Evolutionary conservation across 352 stramenopile species (phyloP).

Genomic region (Phytophthora pseudosyringae): DNA sequence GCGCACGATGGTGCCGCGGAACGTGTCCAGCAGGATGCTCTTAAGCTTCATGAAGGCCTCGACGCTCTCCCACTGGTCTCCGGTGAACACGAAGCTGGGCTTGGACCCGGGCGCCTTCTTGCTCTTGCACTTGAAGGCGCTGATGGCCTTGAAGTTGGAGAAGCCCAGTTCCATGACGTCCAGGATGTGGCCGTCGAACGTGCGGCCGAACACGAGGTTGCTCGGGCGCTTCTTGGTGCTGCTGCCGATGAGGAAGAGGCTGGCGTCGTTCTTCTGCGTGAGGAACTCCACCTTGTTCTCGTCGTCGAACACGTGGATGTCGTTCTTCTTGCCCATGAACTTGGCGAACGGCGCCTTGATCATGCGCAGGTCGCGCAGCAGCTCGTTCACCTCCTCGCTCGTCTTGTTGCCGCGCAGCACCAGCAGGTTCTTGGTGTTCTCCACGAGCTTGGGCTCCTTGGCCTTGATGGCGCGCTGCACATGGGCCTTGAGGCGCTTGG

Average conservation of each 20-base stretch:
- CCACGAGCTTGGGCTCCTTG: constrained; percentile 91
- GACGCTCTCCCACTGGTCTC: constrained; percentile 94
- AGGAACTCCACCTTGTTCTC: constrained; percentile 94
- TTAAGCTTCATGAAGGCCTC: constrained; percentile 93
- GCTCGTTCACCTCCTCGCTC: constrained; percentile 79
- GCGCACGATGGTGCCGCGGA: constrained; percentile 96
- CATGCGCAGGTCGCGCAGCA: constrained; percentile 87
- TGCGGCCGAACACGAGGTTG: constrained; percentile 98
- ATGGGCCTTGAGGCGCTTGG: constrained; percentile 84
- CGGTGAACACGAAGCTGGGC: constrained; percentile 95
- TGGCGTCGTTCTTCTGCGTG: constrained; percentile 98
- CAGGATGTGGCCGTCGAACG: constrained; percentile 97
- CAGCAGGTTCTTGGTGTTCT: constrained; percentile 92
- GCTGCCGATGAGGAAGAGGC: constrained; percentile 95
- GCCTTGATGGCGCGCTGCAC: constrained; percentile 86
- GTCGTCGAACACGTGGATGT: constrained; percentile 95
- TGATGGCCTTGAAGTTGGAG: constrained; percentile 94
- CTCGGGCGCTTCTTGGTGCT: constrained; percentile 99
- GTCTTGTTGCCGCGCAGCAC: constrained; percentile 92
- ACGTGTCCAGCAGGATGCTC: constrained; percentile 97
- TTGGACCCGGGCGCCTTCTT: constrained; percentile 95
- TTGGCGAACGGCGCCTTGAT: constrained; percentile 89
- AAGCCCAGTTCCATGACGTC: constrained; percentile 99
- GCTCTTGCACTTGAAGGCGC: constrained; percentile 93
- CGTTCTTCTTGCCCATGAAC: constrained; percentile 94